Conservation (phyloP, 805 yeast genomes). For the Saccharomyces jurei region DNA sequence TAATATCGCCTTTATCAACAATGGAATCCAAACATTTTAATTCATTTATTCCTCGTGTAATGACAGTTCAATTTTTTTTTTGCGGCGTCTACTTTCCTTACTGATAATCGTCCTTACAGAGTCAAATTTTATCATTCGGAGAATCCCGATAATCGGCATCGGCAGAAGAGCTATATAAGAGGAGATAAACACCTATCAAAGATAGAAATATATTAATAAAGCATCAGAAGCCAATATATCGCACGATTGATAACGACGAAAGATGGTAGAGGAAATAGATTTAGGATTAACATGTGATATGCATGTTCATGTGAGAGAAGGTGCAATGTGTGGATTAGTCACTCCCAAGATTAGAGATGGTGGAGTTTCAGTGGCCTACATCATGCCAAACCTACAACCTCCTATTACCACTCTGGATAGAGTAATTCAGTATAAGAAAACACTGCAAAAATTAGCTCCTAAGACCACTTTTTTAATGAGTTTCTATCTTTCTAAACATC, state of each 20-base stretch:
- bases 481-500: constrained; percentile 64
- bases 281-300: constrained; percentile 78
- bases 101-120: neutral
- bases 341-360: constrained; percentile 88
- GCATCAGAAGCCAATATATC: neutral
- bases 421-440: constrained; percentile 60
- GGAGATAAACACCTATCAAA: neutral
- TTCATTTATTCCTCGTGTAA: too few species aligned
- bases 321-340: constrained; percentile 82
- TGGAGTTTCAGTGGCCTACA: constrained; percentile 82
- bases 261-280: constrained; percentile 17
- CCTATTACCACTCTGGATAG: constrained; percentile 74
- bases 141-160: neutral
- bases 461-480: constrained; percentile 87
- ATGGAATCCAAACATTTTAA: too few species aligned
- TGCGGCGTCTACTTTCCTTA: neutral
- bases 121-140: neutral
- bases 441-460: constrained; percentile 61
- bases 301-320: constrained; percentile 95
- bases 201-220: neutral
- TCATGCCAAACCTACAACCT: constrained; percentile 95
- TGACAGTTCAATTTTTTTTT: neutral
- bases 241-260: neutral
- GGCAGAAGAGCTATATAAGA: neutral
- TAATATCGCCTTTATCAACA: too few species aligned